Percentiles rank a stretch among this genome's conserved stretches.
Evolutionary conservation across 257 asterid species (phyloP).

Genomic region (Solanum stenotomum): DNA sequence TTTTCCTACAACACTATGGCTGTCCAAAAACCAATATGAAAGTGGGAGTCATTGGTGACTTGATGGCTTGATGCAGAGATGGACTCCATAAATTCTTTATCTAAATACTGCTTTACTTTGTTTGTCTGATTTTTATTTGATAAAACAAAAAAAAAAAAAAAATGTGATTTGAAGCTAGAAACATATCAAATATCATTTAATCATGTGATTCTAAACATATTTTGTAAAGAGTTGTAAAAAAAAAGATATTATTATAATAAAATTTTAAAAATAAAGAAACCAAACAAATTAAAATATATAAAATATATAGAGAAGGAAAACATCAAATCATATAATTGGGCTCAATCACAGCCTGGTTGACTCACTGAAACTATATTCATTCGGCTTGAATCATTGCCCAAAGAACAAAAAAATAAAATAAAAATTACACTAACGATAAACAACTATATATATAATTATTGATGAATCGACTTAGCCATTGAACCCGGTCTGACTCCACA

Average conservation of each 20-base stretch:
- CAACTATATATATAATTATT: neutral
- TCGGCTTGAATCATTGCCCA: constrained; percentile 9
- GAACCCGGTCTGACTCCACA: constrained; percentile 93
- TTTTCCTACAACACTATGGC: neutral
- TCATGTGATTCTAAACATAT: neutral
- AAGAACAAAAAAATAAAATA: neutral
- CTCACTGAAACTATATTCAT: neutral
- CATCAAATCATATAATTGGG: neutral
- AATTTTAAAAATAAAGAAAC: neutral
- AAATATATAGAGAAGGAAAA: neutral
- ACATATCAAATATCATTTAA: no score
- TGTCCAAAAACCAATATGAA: neutral
- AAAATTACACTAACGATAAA: neutral
- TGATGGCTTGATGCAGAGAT: neutral
- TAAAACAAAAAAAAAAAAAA: no score
- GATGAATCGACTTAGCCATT: constrained; percentile 35
- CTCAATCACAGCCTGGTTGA: neutral
- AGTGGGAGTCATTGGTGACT: neutral
- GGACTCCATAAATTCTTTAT: neutral
- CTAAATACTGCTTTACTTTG: neutral
- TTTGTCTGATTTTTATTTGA: neutral
- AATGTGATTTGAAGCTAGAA: neutral
- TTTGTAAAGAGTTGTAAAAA: neutral
- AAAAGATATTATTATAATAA: no score
- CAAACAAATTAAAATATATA: neutral